phyloP scores from a whole-genome alignment of 179 eudicot species.

The Camellia oleifera region DNA sequence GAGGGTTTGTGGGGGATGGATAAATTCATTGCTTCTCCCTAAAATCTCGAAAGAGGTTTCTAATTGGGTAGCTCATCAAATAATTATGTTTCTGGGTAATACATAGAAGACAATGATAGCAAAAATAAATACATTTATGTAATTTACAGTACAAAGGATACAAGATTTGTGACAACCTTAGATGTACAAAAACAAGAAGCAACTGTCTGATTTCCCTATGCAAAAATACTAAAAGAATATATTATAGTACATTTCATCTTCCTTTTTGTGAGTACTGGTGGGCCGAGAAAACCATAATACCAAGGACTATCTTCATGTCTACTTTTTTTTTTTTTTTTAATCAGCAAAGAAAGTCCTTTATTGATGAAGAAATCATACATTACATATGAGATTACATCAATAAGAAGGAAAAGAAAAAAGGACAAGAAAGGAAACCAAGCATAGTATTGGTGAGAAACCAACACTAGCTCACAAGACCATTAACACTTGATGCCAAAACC shows the following conservation, averaged over 20 bases:
- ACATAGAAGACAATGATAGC: neutral
- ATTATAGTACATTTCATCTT: neutral
- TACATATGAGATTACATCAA: too few relatives aligned
- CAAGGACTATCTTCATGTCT: conserved; percentile 1
- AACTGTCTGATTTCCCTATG: neutral
- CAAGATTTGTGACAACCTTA: neutral
- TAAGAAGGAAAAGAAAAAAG: too few relatives aligned
- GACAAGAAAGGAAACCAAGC: too few relatives aligned
- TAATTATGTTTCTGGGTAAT: neutral
- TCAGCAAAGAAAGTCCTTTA: too few relatives aligned
- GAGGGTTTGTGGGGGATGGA: too few relatives aligned
- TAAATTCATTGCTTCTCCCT: neutral
- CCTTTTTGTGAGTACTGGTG: neutral
- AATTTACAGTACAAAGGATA: conserved; percentile 4
- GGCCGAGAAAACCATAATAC: neutral
- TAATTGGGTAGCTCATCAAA: neutral
- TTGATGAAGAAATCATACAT: too few relatives aligned
- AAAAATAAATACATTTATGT: neutral
- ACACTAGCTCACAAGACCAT: too few relatives aligned
- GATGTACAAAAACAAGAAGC: neutral
- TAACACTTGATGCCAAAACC: too few relatives aligned
- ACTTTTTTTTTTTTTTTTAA: neutral
- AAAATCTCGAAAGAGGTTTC: neutral
- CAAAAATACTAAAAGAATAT: too few relatives aligned
- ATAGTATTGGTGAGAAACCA: too few relatives aligned